Base-by-base conservation (phyloP, 352 stramenopile species). In the Globisporangium cederbergense region DNA sequence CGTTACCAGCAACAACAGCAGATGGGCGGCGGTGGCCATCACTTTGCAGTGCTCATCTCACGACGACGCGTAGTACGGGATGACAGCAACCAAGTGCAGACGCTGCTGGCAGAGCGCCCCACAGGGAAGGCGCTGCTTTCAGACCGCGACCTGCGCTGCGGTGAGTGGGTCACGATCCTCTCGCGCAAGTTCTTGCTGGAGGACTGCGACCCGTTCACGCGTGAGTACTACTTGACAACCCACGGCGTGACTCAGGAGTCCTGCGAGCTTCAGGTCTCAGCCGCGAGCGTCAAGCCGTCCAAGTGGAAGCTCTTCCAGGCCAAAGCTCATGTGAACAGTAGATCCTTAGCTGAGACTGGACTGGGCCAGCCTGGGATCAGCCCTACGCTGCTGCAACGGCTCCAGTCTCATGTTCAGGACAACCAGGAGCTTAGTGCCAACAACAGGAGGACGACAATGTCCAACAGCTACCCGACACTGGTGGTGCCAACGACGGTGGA, bases 161-260 rank as follows among this genome's bases (percentile, higher is more conserved):
- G 94, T 2, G 77, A 95, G 47, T 81, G 72, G 60, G 64, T 98
- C n/a, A 69, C 76, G 11, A 83, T 98, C 16, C 96, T 93, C 56
- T 89, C 92, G 14, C 79, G 90, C 7, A 65, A 68, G n/a, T 75
- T 98, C n/a, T 66, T 97, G 13, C 78, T 98, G 18, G 76, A 97
- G 64, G 85, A 95, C 65, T 98, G 93, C 71, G 91, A 98, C 66
- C 70, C 75, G 46, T 97, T 96, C 67, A 98, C 93, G n/a, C 77
- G 83, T 7, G 75, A 87, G 2, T 98, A 94, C 79, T 98, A 97
- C 68, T 56, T 92, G 42, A 75, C 89, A 60, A 85, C 70, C 8
- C 71, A 91, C 40, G 90, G 92, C 11, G 74, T 98, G 40, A 89
- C 83, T 2, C 93, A 98, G 43, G 83, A 95, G 47, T 65, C 62